Evolutionary conservation across 2,329 filamentous ascomycete genomes (phyloP), one percentile per base, ranked within the genome.

Genomic region (Aspergillus nomiae): DNA sequence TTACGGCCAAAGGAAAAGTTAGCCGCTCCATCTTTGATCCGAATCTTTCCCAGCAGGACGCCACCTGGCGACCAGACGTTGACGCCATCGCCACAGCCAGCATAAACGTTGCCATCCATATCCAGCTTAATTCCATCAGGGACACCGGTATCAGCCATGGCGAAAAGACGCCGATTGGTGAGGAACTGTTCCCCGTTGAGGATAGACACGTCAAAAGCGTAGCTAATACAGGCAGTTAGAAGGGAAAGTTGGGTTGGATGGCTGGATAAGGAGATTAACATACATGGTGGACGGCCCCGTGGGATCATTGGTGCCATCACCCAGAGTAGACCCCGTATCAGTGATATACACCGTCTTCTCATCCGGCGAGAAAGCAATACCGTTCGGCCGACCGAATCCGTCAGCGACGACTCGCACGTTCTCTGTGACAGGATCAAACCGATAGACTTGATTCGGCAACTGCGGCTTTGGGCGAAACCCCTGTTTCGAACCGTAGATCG

Each of bases 1-100:
- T 76, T 32, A 74, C 77, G 63, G 68, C 76, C 82, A 66, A 85
- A 84, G 59, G 81, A 80, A 68, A 85, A 85, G 68, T 85, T 85
- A 4, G 83, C 81, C 3, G 76, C 76, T 0, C 75, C 78, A 41
- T 78, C 77, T 0, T 82, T 82, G 0, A 86, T 73, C 65, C 83
- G 83, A 46, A 90, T 85, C 74, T 88, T 89, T 3, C 83, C 78
- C 67, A 90, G 81, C 21, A 85, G 68, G 3, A 70, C 78, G 0
- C 85, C 85, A 0, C 78, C 78, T 0, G 79, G 71, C 61, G 78
- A 81, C 83, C 84, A 88, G 10, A 87, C 79, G 62, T 86, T 80
- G 24, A 87, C 74, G 0, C 85, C 85, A 68, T 87, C 85, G 0
- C 82, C 83, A 63, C 83, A 85, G 0, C 82, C 84, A 30, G 81